These are phyloP conservation scores for Flaveria sonorensis DNA, from an alignment of 129 eudicot genomes.

Conservation along the genomic window DNA sequence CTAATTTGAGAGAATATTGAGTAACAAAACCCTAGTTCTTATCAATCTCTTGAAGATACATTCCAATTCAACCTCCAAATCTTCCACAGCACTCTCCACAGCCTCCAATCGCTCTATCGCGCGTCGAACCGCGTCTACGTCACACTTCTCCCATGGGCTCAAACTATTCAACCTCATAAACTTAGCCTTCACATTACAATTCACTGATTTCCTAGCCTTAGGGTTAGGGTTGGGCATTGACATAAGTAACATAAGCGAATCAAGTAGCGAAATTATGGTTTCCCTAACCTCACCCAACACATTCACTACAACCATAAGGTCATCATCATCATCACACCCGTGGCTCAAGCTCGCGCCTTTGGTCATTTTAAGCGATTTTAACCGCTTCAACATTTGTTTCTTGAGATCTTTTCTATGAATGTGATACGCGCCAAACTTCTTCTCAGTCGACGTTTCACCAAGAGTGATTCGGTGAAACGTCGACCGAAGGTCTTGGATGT, in stretches of 20 bases:
- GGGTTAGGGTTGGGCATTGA: conserved; percentile 61
- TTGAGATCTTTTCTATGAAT: conserved; percentile 60
- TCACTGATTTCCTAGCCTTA: conserved; percentile 27
- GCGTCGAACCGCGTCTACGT: conserved; percentile 34
- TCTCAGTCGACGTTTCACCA: conserved; percentile 41
- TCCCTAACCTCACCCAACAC: conserved; percentile 68
- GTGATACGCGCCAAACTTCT: conserved; percentile 49
- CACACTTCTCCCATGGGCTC: conserved; percentile 72
- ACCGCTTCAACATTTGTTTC: conserved; percentile 66
- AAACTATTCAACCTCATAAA: conserved; percentile 62
- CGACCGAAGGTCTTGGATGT: conserved; percentile 70
- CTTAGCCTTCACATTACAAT: conserved; percentile 41
- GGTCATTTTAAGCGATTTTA: conserved; percentile 54
- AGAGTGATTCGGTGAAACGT: conserved; percentile 53
- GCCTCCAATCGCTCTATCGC: conserved; percentile 61
- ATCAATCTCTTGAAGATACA: conserved; percentile 68
- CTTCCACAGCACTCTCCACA: conserved; percentile 66
- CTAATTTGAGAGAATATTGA: conserved; percentile 66
- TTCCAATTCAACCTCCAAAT: conserved; percentile 72
- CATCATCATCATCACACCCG: conserved; percentile 33
- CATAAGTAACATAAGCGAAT: conserved; percentile 64
- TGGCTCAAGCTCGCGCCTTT: conserved; percentile 19
- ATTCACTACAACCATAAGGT: conserved; percentile 54
- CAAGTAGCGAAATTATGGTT: conserved; percentile 51
- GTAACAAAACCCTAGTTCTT: conserved; percentile 82